Base-by-base conservation (phyloP, 1,284 basidiomycete species). In the Ustilago shanxiensis region DNA sequence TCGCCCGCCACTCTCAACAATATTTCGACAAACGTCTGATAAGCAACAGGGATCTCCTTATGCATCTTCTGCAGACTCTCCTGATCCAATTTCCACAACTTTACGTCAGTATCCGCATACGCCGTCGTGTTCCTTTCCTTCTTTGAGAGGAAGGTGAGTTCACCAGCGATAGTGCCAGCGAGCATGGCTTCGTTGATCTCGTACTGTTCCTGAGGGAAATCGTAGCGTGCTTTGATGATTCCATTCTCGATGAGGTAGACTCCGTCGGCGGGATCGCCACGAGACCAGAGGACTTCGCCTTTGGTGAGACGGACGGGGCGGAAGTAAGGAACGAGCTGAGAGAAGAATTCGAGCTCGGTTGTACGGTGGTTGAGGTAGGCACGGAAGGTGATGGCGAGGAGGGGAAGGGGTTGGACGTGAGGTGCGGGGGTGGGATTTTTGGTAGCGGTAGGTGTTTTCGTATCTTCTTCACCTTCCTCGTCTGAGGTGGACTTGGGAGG, bases 221-320 rank as follows among this genome's bases (percentile, higher is more conserved):
- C 74, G 62, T 86, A 86, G 1, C 79, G 63, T 14, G 83, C 84
- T 35, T 83, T 84, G 52, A 86, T 67, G 50, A 85, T 84, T 13
- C 84, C 84, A 11, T 64, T 63, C 62, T 86, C 83, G 62, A 86
- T 86, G 31, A 86, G 72, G 67, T 85, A 86, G 24, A 85, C 39
- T 24, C 51, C 63, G 41, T 96, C 93, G 0, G 95, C 89, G 0
- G 86, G 82, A 50, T 95, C 93, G 24, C 90, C 91, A 64, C 92
- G 91, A 8, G 87, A 88, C 79, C 94, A 98, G 0, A 98, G 88
- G 0, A 92, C 88, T 31, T 89, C 87, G 0, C 91, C 93, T 6
- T 89, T 88, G 0, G 89, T 87, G 0, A 92, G 84, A 3, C 89
- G 85, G 22, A 91, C 86, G 10, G 90, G 90, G 56, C 90, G 88